These are phyloP conservation scores for Moricandia arvensis DNA, from an alignment of 345 rosid genomes.

Conservation along the genomic window DNA sequence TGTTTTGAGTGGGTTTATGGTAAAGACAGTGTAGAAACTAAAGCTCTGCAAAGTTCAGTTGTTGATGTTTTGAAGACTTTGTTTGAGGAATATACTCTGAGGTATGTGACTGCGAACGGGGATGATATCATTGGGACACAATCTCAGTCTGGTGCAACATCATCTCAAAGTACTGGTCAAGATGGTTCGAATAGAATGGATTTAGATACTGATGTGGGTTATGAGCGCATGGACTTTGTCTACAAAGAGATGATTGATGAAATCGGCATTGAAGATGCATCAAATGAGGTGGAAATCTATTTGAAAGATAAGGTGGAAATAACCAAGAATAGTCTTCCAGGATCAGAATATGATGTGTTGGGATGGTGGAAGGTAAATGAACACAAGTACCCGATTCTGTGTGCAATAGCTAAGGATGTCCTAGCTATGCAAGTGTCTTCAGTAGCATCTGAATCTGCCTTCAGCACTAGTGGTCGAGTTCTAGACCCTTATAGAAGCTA, in stretches of 20 bases:
- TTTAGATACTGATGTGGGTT: background rate
- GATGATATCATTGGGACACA: background rate
- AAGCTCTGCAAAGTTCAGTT: background rate
- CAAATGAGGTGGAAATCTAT: background rate
- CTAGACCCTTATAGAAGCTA: background rate
- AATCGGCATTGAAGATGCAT: background rate
- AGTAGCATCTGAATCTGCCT: too few relatives aligned
- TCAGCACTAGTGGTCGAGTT: background rate
- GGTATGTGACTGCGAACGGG: background rate
- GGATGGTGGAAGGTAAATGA: background rate
- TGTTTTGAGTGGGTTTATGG: background rate
- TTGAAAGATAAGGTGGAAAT: background rate
- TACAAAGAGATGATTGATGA: background rate
- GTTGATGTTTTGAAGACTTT: background rate
- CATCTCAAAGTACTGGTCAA: background rate
- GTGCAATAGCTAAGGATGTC: background rate
- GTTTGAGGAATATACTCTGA: background rate
- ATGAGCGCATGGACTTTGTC: background rate
- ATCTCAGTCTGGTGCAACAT: background rate
- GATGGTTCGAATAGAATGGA: background rate
- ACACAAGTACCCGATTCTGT: background rate
- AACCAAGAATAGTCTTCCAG: background rate
- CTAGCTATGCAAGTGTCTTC: background rate
- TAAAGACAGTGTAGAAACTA: background rate
- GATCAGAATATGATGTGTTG: background rate